Evolutionary conservation across 805 yeast species (phyloP).

Genomic region (Suhomyces sp.): DNA sequence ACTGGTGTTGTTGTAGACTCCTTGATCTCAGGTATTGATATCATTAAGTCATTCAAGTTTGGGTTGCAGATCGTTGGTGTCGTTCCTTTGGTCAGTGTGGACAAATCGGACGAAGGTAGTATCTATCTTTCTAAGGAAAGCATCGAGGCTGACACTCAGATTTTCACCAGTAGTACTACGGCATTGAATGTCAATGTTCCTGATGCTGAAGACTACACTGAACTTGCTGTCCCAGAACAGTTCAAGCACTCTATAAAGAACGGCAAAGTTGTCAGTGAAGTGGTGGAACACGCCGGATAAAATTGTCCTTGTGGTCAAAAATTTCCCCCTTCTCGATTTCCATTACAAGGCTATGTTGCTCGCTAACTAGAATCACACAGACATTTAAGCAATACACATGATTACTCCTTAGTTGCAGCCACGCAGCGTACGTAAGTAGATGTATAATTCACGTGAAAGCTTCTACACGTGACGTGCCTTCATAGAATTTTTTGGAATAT

Average conservation of each 20-base stretch:
- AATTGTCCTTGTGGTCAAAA: not conserved
- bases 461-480: not conserved
- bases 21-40: conserved; percentile 82
- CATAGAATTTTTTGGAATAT: conserved; percentile 2
- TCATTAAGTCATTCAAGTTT: conserved; percentile 75
- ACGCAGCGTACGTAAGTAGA: not conserved
- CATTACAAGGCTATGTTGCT: too few relatives aligned
- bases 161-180: conserved; percentile 82
- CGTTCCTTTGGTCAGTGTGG: conserved; percentile 81
- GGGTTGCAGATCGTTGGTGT: conserved; percentile 83
- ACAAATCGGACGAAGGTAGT: conserved; percentile 83
- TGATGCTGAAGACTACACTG: conserved; percentile 69
- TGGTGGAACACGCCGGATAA: conserved; percentile 81
- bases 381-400: not conserved
- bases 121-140: conserved; percentile 73
- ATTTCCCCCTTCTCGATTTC: not conserved
- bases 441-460: not conserved
- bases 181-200: conserved; percentile 85
- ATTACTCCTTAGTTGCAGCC: not conserved
- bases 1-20: conserved; percentile 80
- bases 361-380: not conserved
- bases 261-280: conserved; percentile 64
- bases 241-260: conserved; percentile 64
- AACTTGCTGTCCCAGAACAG: conserved; percentile 89
- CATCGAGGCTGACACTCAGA: conserved; percentile 58